A percentile compares a stretch with the other conserved stretches of the same genome.
Evolutionary conservation across 495 filamentous ascomycete species (phyloP).

Genomic region (Tricharina praecox): DNA sequence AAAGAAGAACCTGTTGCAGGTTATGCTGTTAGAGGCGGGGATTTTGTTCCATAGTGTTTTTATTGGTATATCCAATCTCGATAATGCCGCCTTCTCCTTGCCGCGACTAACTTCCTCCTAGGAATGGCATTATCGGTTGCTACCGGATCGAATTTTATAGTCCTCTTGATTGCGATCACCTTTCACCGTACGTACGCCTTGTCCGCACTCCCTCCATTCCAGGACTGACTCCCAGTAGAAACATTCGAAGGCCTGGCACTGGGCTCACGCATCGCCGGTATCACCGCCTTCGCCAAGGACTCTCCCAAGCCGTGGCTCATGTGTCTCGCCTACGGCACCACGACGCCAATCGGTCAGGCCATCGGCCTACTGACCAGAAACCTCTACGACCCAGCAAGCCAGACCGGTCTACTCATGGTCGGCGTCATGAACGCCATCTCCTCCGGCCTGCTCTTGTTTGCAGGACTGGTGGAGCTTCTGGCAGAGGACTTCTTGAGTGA

Average conservation of each 20-base stretch:
- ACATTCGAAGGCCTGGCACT: constrained; percentile 60
- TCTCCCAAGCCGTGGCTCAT: constrained; percentile 62
- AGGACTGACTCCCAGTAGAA: constrained; percentile 21
- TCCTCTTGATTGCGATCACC: constrained; percentile 63
- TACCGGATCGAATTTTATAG: constrained; percentile 56
- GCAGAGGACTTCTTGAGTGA: constrained; percentile 89
- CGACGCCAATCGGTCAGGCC: constrained; percentile 80
- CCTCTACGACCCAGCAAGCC: constrained; percentile 66
- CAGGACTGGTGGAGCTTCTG: constrained; percentile 75
- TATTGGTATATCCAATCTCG: constrained; percentile 13
- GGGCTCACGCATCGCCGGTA: constrained; percentile 52
- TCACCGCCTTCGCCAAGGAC: constrained; percentile 28
- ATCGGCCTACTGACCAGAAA: constrained; percentile 68
- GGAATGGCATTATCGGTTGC: constrained; percentile 79
- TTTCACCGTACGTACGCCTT: constrained; percentile 44
- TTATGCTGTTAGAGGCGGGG: constrained; percentile 37
- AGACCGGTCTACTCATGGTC: constrained; percentile 73
- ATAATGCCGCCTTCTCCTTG: background rate
- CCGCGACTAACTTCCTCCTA: background rate
- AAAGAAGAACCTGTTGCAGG: constrained; percentile 8
- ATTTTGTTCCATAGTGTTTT: constrained; percentile 69
- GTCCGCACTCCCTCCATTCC: constrained; percentile 5
- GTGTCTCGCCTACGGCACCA: constrained; percentile 79
- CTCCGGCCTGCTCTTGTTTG: constrained; percentile 72
- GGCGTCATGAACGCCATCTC: constrained; percentile 87